Conservation (phyloP, 2,329 filamentous ascomycete species). For the Fusarium tanahbumbuense region DNA sequence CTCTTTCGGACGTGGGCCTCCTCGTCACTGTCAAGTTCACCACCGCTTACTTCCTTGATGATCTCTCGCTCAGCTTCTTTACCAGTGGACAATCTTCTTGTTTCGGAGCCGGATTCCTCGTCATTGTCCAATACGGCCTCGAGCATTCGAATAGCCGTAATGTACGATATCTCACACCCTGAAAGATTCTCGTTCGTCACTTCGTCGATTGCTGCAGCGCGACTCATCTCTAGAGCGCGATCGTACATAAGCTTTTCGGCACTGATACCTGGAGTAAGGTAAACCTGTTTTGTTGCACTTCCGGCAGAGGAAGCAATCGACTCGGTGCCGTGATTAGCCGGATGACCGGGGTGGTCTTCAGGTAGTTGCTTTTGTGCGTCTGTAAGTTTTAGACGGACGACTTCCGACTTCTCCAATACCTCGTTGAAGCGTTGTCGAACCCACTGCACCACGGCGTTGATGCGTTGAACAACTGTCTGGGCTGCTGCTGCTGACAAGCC, state of each 20-base stretch:
- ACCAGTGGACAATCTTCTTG: conserved; percentile 50
- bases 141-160: conserved; percentile 92
- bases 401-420: conserved; percentile 93
- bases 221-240: conserved; percentile 95
- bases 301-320: conserved; percentile 67
- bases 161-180: conserved; percentile 92
- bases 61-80: conserved; percentile 57
- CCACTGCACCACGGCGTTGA: conserved; percentile 97
- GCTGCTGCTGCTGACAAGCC: conserved; percentile 54
- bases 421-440: conserved; percentile 95
- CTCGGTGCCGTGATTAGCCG: conserved; percentile 76
- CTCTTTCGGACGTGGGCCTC: conserved; percentile 78
- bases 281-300: conserved; percentile 81
- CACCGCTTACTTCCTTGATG: conserved; percentile 52
- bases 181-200: conserved; percentile 89
- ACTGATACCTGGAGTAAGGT: conserved; percentile 87
- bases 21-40: conserved; percentile 73
- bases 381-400: conserved; percentile 88
- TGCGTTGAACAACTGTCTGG: conserved; percentile 72
- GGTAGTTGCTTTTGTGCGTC: conserved; percentile 89
- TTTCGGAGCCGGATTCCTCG: conserved; percentile 59
- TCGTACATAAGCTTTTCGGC: conserved; percentile 99
- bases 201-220: conserved; percentile 93
- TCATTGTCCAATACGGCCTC: conserved; percentile 93
- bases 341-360: conserved; percentile 85